phyloP scores from a whole-genome alignment of 2,329 filamentous ascomycete species.

The Xylariaceae sp. region DNA sequence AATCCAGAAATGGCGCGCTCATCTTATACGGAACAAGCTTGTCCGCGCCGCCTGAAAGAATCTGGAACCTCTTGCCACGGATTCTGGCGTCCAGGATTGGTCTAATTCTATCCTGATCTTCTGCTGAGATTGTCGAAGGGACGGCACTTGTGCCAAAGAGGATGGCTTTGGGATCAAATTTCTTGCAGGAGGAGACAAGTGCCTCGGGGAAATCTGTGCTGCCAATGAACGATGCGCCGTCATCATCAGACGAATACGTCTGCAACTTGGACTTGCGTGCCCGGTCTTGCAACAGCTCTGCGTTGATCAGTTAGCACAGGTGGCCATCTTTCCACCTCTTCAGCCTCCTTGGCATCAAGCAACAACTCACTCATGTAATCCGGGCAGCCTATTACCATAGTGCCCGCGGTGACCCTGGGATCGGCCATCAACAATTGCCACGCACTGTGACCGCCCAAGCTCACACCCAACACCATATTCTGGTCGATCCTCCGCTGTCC shows the following conservation, averaged over 20 bases:
- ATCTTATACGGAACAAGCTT: conserved; percentile 67
- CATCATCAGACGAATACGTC: conserved; percentile 52
- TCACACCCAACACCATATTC: conserved; percentile 77
- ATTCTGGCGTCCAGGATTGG: conserved; percentile 45
- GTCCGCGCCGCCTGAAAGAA: conserved; percentile 63
- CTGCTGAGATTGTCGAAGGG: conserved; percentile 24
- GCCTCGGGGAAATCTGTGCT: conserved; percentile 71
- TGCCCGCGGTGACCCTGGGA: conserved; percentile 69
- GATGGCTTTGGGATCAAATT: conserved; percentile 71
- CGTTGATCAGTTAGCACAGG: no score
- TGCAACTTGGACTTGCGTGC: conserved; percentile 65
- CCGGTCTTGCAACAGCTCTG: conserved; percentile 69
- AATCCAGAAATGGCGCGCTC: conserved; percentile 55
- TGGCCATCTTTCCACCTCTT: no score
- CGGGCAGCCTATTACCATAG: conserved; percentile 82
- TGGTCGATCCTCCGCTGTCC: conserved; percentile 42
- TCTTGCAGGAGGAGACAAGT: conserved; percentile 59
- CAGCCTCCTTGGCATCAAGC: no score
- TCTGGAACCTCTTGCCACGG: conserved; percentile 59
- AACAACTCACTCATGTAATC: conserved; percentile 65
- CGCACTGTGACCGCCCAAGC: conserved; percentile 79
- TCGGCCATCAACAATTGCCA: conserved; percentile 83
- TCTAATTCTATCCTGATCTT: conserved; percentile 40
- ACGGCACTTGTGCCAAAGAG: conserved; percentile 54
- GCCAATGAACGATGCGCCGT: conserved; percentile 64